Percentiles rank a stretch among this genome's conserved stretches.
These are phyloP conservation scores for Meira nashicola DNA, from an alignment of 1,284 basidiomycete genomes.

Conservation along the genomic window DNA sequence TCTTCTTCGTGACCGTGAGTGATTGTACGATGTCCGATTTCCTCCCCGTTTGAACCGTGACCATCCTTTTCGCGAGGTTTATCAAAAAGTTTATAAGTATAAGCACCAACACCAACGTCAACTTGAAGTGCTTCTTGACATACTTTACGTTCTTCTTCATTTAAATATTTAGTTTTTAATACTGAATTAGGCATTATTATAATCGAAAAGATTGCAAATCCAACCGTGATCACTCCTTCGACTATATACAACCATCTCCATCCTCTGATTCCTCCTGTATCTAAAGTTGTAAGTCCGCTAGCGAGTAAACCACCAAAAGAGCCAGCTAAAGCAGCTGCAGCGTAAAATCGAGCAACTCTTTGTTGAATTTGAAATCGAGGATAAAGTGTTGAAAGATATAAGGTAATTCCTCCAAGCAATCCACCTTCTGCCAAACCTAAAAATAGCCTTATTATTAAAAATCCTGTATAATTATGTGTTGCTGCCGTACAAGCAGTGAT, in stretches of 20 bases:
- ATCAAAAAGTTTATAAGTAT: no score
- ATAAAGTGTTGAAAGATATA: constrained; percentile 52
- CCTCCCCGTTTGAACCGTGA: no score
- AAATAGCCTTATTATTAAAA: constrained; percentile 48
- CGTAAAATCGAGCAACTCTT: constrained; percentile 50
- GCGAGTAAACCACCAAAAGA: constrained; percentile 22
- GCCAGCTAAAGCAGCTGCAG: constrained; percentile 35
- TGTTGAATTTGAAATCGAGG: constrained; percentile 51
- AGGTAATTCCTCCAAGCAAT: constrained; percentile 46
- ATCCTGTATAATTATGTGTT: constrained; percentile 39
- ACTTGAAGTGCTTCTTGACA: neutral
- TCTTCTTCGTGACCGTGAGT: constrained; percentile 17
- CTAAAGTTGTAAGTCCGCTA: constrained; percentile 14
- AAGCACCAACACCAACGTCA: neutral
- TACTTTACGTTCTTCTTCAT: constrained; percentile 1
- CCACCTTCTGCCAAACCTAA: constrained; percentile 46
- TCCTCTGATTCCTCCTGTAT: constrained; percentile 18
- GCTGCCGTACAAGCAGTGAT: constrained; percentile 40
- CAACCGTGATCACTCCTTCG: constrained; percentile 25
- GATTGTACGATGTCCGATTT: no score
- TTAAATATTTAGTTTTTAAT: neutral
- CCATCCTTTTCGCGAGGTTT: no score
- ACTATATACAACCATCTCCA: constrained; percentile 48
- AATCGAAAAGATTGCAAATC: neutral
- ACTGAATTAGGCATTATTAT: neutral